Evolutionary conservation across 2,329 filamentous ascomycete species (phyloP).

Genomic region (Metarhizium robertsii): DNA sequence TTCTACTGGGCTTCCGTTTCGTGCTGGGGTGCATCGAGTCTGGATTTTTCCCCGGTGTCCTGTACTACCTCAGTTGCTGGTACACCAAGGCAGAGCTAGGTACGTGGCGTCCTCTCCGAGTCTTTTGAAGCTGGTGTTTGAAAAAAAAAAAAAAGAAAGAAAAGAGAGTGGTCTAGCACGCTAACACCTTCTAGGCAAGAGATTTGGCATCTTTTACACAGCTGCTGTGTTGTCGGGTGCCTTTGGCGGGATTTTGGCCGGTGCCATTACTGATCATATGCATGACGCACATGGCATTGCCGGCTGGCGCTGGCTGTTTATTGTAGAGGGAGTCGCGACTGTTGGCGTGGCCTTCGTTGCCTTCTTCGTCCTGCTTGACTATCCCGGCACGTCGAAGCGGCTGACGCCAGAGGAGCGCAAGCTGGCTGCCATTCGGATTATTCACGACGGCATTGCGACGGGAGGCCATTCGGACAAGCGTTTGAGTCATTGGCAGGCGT

Average conservation of each 20-base stretch:
- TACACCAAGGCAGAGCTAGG: constrained; percentile 29
- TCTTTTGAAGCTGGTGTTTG: neutral
- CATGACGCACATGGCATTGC: constrained; percentile 42
- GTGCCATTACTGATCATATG: constrained; percentile 48
- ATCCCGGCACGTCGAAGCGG: constrained; percentile 53
- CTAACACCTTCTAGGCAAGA: constrained; percentile 23
- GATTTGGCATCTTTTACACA: constrained; percentile 48
- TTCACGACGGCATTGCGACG: constrained; percentile 18
- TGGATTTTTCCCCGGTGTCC: constrained; percentile 41
- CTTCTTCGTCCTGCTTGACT: constrained; percentile 57
- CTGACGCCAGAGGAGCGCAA: constrained; percentile 35
- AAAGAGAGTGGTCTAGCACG: neutral
- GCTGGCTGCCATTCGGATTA: constrained; percentile 4
- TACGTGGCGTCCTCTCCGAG: neutral
- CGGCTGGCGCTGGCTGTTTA: constrained; percentile 62
- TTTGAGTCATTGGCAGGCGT: constrained; percentile 3
- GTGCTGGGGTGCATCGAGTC: constrained; percentile 41
- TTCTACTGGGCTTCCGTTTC: constrained; percentile 35
- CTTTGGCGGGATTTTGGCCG: constrained; percentile 53
- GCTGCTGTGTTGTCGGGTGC: constrained; percentile 52
- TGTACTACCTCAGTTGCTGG: constrained; percentile 45
- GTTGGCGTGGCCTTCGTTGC: constrained; percentile 40
- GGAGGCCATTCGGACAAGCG: constrained; percentile 13
- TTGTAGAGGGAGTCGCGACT: constrained; percentile 55
- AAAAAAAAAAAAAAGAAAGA: neutral